Percentiles rank a stretch among this genome's conserved stretches.
phyloP scores from a whole-genome alignment of 2,329 filamentous ascomycete genomes.

The Simplicillium aogashimaense region DNA sequence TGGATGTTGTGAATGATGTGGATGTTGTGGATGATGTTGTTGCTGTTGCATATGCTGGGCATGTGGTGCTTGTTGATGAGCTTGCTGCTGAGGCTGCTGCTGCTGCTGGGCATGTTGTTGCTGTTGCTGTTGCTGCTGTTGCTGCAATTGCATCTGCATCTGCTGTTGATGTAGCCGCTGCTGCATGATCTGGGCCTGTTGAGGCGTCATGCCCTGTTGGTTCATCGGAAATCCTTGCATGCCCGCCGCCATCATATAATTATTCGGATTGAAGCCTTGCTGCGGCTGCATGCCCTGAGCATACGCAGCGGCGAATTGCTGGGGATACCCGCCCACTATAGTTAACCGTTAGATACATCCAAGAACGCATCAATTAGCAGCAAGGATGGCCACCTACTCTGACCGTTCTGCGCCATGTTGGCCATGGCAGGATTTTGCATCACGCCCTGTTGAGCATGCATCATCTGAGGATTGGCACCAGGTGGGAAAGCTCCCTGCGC shows the following conservation, averaged over 20 bases:
- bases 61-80: conserved; percentile 12
- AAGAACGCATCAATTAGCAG: neutral
- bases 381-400: conserved; percentile 36
- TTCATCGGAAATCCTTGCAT: conserved; percentile 50
- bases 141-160: conserved; percentile 15
- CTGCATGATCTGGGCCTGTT: conserved; percentile 35
- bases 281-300: conserved; percentile 21
- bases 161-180: conserved; percentile 17
- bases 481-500: conserved; percentile 39
- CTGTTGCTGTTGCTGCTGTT: conserved; percentile 19
- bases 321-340: conserved; percentile 47
- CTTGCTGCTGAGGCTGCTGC: conserved; percentile 14
- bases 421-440: conserved; percentile 53
- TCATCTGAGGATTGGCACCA: conserved; percentile 44
- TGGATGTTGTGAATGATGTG: conserved; percentile 9
- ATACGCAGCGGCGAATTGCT: conserved; percentile 50
- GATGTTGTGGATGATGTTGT: conserved; percentile 14
- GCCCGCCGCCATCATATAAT: conserved; percentile 40
- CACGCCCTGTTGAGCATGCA: conserved; percentile 46
- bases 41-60: conserved; percentile 11
- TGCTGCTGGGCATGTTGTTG: conserved; percentile 16
- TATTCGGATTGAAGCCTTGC: conserved; percentile 38
- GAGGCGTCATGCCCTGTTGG: conserved; percentile 36
- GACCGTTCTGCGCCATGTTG: conserved; percentile 49
- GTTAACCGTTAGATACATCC: conserved; percentile 7